phyloP scores from a whole-genome alignment of 352 stramenopile genomes.

The Hyaloperonospora arabidopsidis region DNA sequence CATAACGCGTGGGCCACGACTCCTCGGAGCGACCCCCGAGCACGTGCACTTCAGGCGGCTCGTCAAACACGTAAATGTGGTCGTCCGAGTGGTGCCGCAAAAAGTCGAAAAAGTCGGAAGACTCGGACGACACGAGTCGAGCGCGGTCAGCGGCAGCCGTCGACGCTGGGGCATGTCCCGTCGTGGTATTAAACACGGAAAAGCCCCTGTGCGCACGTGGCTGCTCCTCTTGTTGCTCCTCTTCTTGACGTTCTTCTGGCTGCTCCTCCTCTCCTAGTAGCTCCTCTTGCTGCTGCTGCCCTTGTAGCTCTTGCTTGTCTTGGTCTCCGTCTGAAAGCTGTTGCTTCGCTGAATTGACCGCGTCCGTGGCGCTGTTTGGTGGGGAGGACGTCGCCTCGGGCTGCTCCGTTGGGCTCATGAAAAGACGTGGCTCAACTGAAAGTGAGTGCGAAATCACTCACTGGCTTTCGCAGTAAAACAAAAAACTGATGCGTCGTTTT shows the following conservation, averaged over 20 bases:
- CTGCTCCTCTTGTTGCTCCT: conserved; percentile 8
- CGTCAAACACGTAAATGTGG: conserved; percentile 72
- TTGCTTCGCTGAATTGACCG: conserved; percentile 11
- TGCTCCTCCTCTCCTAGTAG: no score
- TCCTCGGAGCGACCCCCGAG: conserved; percentile 59
- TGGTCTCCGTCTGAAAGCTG: conserved; percentile 6
- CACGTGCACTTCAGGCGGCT: conserved; percentile 51
- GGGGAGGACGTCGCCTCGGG: conserved; percentile 2
- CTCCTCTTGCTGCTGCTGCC: no score
- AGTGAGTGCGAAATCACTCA: no score
- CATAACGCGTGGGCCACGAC: conserved; percentile 73
- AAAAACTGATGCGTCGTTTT: conserved; percentile 11
- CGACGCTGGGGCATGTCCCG: conserved; percentile 24
- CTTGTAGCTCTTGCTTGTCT: no score
- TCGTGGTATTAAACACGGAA: conserved; percentile 38
- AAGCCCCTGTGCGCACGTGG: conserved; percentile 10
- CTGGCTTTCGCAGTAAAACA: conserved; percentile 8
- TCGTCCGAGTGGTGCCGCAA: conserved; percentile 50
- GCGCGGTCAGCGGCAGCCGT: conserved; percentile 10
- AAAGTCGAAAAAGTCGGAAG: conserved; percentile 38
- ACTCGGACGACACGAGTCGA: conserved; percentile 18
- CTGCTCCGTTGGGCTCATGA: conserved; percentile 28
- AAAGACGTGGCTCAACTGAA: no score
- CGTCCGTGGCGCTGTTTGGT: conserved; percentile 19
- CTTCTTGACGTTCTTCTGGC: no score